These are phyloP conservation scores for Knufia petricola DNA, from an alignment of 2,329 filamentous ascomycete genomes.

Conservation along the genomic window DNA sequence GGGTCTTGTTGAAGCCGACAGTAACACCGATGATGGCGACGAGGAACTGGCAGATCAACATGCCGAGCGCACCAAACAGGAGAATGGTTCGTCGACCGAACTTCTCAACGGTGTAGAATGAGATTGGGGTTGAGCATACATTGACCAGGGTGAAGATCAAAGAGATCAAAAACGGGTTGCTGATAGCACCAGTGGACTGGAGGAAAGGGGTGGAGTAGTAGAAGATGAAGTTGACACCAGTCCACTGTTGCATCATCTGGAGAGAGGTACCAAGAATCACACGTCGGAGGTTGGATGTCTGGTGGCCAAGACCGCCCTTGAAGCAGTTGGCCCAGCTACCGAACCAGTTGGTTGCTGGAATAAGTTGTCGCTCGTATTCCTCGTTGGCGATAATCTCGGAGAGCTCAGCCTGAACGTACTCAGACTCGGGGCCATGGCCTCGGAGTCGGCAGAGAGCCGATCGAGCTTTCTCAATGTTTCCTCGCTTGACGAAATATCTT, in stretches of 20 bases:
- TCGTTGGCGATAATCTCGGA: slow-evolving; percentile 83
- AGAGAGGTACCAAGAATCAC: slow-evolving; percentile 62
- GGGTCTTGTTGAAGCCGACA: slow-evolving; percentile 20
- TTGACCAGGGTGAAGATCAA: slow-evolving; percentile 84
- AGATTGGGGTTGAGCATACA: slow-evolving; percentile 72
- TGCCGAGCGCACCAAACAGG: slow-evolving; percentile 67
- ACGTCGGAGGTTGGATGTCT: slow-evolving; percentile 50
- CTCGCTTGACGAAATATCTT: slow-evolving; percentile 74
- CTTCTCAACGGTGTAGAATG: slow-evolving; percentile 76
- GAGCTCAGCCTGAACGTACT: slow-evolving; percentile 68
- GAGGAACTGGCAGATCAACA: slow-evolving; percentile 80
- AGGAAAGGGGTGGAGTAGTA: slow-evolving; percentile 77
- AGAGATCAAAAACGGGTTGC: slow-evolving; percentile 71
- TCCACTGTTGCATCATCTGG: slow-evolving; percentile 74
- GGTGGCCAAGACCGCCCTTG: slow-evolving; percentile 43
- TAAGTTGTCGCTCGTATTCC: slow-evolving; percentile 55
- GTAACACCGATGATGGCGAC: slow-evolving; percentile 54
- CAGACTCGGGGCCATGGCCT: slow-evolving; percentile 61
- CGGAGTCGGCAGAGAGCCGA: slow-evolving; percentile 57
- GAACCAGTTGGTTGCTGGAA: slow-evolving; percentile 17
- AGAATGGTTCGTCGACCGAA: slow-evolving; percentile 73
- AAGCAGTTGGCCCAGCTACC: slow-evolving; percentile 56
- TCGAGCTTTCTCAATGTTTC: slow-evolving; percentile 56
- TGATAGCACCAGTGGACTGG: slow-evolving; percentile 63
- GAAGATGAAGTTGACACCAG: slow-evolving; percentile 89